These are phyloP conservation scores for Luzula sylvatica DNA, from an alignment of 176 grass and related monocot species.

Conservation along the genomic window DNA sequence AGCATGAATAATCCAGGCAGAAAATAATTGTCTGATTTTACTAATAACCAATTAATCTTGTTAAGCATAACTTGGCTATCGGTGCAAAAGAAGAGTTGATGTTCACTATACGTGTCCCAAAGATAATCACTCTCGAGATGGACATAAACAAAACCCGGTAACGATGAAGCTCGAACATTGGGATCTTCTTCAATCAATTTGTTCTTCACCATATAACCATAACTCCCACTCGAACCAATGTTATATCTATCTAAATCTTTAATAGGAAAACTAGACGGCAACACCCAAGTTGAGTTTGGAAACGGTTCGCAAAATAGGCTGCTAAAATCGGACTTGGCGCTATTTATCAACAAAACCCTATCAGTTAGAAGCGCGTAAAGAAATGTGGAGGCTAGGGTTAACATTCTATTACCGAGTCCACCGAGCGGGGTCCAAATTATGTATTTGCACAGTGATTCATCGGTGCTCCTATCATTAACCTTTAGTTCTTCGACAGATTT, in stretches of 20 bases:
- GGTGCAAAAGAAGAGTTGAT: conserved; percentile 53
- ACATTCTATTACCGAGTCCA: not conserved
- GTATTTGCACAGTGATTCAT: conserved; percentile 9
- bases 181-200: not conserved
- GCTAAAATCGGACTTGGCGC: not conserved
- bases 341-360: conserved; percentile 3
- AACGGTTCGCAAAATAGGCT: conserved; percentile 1
- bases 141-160: conserved; percentile 48
- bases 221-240: not conserved
- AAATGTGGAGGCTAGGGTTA: conserved; percentile 2
- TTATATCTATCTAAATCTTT: conserved; percentile 15
- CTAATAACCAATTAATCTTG: conserved; percentile 50
- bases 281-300: not conserved
- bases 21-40: conserved; percentile 39
- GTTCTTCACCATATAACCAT: conserved; percentile 30
- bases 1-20: conserved; percentile 36
- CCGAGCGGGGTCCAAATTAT: not conserved
- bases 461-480: not conserved
- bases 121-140: conserved; percentile 22
- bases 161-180: not conserved
- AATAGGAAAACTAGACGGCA: conserved; percentile 25
- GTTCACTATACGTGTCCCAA: conserved; percentile 1
- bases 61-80: conserved; percentile 30
- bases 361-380: conserved; percentile 6
- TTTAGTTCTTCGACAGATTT: conserved; percentile 43